A percentile compares a stretch with the other conserved stretches of the same genome.
These are phyloP conservation scores for Aspergillus candidus DNA, from an alignment of 2,329 filamentous ascomycete genomes.

Conservation along the genomic window DNA sequence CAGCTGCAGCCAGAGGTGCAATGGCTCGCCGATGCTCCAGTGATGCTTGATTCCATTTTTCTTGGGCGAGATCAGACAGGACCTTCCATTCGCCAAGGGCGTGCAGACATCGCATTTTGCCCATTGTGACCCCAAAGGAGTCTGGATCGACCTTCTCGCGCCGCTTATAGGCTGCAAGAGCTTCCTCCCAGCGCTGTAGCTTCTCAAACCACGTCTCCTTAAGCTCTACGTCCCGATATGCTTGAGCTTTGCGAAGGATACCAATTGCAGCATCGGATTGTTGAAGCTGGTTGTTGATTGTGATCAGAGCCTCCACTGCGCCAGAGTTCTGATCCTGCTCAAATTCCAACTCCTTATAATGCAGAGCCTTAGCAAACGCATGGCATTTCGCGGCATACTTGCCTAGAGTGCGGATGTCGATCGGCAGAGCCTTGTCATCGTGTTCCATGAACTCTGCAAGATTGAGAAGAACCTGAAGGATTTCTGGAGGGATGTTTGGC, in stretches of 20 bases:
- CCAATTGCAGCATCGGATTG: conserved; percentile 98
- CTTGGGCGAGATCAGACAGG: conserved; percentile 78
- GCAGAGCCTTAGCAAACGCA: conserved; percentile 93
- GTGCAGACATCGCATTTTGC: conserved; percentile 97
- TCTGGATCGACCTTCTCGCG: conserved; percentile 69
- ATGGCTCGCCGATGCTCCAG: conserved; percentile 85
- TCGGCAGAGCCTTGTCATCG: conserved; percentile 95
- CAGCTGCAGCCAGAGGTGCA: conserved; percentile 86
- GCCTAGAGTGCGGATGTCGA: conserved; percentile 90
- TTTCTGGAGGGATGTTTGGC: conserved; percentile 90
- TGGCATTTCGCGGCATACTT: conserved; percentile 95
- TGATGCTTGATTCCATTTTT: conserved; percentile 87
- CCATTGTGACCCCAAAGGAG: conserved; percentile 95
- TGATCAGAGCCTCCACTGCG: conserved; percentile 93
- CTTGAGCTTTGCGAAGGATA: conserved; percentile 90
- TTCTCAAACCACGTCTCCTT: conserved; percentile 99
- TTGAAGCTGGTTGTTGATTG: conserved; percentile 98
- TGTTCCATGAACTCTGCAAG: conserved; percentile 99
- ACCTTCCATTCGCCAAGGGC: conserved; percentile 97
- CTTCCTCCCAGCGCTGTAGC: conserved; percentile 96
- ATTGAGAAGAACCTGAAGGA: conserved; percentile 88
- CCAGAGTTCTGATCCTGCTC: conserved; percentile 94
- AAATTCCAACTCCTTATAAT: conserved; percentile 99
- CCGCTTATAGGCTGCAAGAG: conserved; percentile 82
- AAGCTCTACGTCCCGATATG: conserved; percentile 91